Evolutionary conservation across 768 basidiomycete genomes (phyloP).

Genomic region (Mycena galopus): DNA sequence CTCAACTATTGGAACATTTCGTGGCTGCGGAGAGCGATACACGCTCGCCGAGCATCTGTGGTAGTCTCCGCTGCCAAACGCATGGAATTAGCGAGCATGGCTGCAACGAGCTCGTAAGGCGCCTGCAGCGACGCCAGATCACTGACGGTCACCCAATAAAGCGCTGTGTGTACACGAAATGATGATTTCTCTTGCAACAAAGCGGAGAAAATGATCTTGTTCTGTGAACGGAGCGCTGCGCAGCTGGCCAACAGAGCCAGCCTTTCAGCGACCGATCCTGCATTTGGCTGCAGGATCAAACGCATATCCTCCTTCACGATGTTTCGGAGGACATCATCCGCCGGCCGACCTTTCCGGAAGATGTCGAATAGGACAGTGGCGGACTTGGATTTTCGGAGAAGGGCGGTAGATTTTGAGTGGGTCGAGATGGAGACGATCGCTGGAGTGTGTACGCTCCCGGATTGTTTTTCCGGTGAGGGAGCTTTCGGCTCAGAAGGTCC

Average conservation of each 20-base stretch:
- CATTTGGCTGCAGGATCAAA: background rate
- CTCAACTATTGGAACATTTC: slow-evolving; percentile 1
- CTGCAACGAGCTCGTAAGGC: background rate
- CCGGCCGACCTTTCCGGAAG: background rate
- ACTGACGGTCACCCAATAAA: slow-evolving; percentile 9
- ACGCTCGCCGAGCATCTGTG: background rate
- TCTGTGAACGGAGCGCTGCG: background rate
- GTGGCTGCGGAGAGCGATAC: background rate
- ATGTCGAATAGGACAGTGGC: background rate
- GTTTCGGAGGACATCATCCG: background rate
- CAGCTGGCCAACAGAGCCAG: background rate
- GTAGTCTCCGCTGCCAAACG: background rate
- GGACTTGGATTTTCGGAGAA: no score
- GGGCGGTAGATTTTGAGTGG: background rate
- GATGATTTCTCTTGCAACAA: background rate
- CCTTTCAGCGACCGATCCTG: background rate
- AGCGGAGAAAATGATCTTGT: background rate
- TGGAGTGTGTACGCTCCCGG: background rate
- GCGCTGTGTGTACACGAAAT: background rate
- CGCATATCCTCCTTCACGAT: background rate
- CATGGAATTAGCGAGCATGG: background rate
- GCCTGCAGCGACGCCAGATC: background rate
- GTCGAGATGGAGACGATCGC: background rate
- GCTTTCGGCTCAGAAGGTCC: background rate
- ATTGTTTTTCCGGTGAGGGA: background rate